phyloP scores from a whole-genome alignment of 495 filamentous ascomycete genomes.

The Penicillium tannophilum region DNA sequence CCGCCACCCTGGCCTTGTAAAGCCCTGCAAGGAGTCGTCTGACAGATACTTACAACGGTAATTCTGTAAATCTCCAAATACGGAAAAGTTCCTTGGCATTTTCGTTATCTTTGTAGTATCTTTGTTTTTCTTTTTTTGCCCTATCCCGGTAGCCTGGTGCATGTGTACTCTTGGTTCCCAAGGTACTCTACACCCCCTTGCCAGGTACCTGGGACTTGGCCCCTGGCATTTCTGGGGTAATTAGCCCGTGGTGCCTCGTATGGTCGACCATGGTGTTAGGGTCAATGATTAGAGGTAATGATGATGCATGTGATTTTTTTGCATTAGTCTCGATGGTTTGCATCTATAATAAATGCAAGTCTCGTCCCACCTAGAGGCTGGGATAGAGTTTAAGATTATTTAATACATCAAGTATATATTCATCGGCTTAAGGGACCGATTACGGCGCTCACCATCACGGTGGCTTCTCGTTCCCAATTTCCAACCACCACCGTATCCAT shows the following conservation, averaged over 20 bases:
- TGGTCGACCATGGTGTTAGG: background rate
- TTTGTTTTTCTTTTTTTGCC: background rate
- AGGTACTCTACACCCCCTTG: constrained; percentile 14
- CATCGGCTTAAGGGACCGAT: constrained; percentile 53
- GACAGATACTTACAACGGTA: constrained; percentile 10
- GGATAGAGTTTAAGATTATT: constrained; percentile 3
- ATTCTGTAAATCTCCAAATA: constrained; percentile 19
- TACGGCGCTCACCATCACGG: constrained; percentile 89
- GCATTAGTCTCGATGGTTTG: background rate
- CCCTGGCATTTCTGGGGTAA: constrained; percentile 12
- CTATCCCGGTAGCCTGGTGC: constrained; percentile 10
- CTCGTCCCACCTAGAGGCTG: background rate
- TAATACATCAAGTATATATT: constrained; percentile 9
- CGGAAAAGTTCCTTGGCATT: background rate
- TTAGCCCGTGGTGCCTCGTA: constrained; percentile 13
- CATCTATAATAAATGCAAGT: background rate
- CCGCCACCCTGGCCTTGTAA: constrained; percentile 16
- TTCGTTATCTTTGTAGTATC: background rate
- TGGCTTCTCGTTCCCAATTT: constrained; percentile 88
- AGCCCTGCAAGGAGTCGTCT: constrained; percentile 22
- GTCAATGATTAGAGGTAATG: background rate
- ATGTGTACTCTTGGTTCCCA: constrained; percentile 1
- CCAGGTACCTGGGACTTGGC: constrained; percentile 24
- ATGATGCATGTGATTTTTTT: background rate
- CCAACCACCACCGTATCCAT: constrained; percentile 42